phyloP scores from a whole-genome alignment of 163 green algal species.

The Chlamydomonas reinhardtii region DNA sequence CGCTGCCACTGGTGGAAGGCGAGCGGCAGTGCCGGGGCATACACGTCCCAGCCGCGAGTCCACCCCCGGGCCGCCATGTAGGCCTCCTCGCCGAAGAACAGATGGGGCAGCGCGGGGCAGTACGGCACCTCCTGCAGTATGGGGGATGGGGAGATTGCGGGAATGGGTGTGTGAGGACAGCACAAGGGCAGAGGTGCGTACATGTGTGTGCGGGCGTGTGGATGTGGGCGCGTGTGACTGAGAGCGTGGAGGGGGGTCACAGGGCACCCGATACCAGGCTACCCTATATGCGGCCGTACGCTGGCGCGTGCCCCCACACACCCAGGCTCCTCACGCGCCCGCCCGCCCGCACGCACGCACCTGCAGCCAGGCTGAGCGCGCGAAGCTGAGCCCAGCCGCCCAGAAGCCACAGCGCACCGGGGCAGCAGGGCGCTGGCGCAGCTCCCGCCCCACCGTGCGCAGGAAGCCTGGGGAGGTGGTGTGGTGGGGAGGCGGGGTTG shows the following conservation, averaged over 20 bases:
- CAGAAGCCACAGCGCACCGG: slow-evolving; percentile 73
- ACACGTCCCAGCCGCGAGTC: slow-evolving; percentile 76
- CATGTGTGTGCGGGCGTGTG: neutral
- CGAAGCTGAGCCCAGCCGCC: slow-evolving; percentile 82
- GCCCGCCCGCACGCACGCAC: neutral
- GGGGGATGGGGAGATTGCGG: neutral
- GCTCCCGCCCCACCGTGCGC: slow-evolving; percentile 37
- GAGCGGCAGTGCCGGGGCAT: slow-evolving; percentile 57
- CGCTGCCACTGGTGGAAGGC: slow-evolving; percentile 82
- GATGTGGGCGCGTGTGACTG: no score
- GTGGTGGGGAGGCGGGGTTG: no score
- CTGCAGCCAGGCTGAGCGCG: slow-evolving; percentile 26
- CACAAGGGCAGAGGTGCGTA: neutral
- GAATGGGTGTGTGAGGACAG: no score
- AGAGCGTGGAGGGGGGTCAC: no score
- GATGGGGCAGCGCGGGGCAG: slow-evolving; percentile 67
- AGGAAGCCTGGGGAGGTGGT: slow-evolving; percentile 32
- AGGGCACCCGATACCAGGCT: no score
- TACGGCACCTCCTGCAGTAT: slow-evolving; percentile 69
- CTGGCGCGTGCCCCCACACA: no score
- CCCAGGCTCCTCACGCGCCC: no score
- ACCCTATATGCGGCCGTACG: no score
- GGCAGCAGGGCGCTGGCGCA: slow-evolving; percentile 20
- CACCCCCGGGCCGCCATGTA: slow-evolving; percentile 74
- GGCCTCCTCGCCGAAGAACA: slow-evolving; percentile 85